Conservation (phyloP, 345 rosid species). For the Physaria fendleri region DNA sequence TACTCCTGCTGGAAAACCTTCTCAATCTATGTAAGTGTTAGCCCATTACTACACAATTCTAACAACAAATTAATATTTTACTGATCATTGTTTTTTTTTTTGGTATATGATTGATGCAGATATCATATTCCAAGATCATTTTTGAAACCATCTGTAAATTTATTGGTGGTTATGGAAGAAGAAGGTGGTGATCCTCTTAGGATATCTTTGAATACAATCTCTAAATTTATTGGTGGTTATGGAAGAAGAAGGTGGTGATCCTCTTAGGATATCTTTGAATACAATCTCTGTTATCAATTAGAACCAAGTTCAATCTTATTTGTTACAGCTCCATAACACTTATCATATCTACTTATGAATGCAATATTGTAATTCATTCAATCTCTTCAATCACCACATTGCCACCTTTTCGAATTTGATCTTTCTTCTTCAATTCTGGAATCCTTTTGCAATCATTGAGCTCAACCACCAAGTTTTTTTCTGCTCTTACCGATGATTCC, state of each 20-base stretch:
- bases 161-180: conserved; percentile 61
- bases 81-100: neutral
- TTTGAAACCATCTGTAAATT: conserved; percentile 44
- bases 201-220: conserved; percentile 37
- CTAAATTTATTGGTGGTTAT: conserved; percentile 49
- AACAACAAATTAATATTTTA: no score
- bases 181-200: conserved; percentile 58
- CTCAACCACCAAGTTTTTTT: conserved; percentile 39
- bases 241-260: conserved; percentile 70
- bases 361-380: conserved; percentile 11
- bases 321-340: no score
- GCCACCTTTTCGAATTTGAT: conserved; percentile 22
- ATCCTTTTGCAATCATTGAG: conserved; percentile 19
- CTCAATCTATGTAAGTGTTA: conserved; percentile 59
- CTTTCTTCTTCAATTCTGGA: conserved; percentile 22
- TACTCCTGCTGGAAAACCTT: conserved; percentile 52
- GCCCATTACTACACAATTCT: no score
- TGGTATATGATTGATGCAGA: conserved; percentile 45
- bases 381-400: conserved; percentile 61
- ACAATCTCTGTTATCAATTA: conserved; percentile 31
- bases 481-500: conserved; percentile 46
- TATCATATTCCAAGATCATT: conserved; percentile 74
- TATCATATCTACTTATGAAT: conserved; percentile 1
- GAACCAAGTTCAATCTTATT: conserved; percentile 2
- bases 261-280: conserved; percentile 46